phyloP scores from a whole-genome alignment of 139 green algal genomes.

The Coelastrella sp. region DNA sequence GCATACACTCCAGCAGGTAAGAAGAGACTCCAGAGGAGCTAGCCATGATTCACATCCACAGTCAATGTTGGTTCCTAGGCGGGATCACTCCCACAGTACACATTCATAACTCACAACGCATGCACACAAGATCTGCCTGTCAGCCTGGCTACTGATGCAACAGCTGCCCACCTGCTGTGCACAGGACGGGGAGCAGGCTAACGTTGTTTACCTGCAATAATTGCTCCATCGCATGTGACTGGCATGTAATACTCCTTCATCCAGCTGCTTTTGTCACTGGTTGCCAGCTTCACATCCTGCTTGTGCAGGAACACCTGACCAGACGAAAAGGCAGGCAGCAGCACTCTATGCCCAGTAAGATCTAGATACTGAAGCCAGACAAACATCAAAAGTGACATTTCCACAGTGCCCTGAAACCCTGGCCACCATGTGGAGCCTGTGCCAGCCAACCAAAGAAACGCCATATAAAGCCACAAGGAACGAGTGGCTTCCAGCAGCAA shows the following conservation, averaged over 20 bases:
- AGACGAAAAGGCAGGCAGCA: not conserved
- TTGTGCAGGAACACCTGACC: constrained; percentile 21
- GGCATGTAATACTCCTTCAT: constrained; percentile 25
- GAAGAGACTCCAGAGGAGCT: not conserved
- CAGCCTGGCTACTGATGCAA: not conserved
- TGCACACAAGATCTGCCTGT: not conserved
- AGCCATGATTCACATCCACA: not conserved
- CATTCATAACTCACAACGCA: too few relatives aligned
- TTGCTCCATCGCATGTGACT: not conserved
- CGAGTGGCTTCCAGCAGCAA: too few relatives aligned
- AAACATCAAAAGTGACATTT: not conserved
- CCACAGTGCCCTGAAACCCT: too few relatives aligned
- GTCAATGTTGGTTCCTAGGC: not conserved
- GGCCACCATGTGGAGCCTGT: too few relatives aligned
- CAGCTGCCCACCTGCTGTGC: not conserved
- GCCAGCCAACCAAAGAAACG: too few relatives aligned
- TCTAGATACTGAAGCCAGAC: not conserved
- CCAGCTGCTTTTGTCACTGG: constrained; percentile 1
- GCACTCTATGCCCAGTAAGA: not conserved
- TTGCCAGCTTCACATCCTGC: constrained; percentile 4
- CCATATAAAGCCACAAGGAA: too few relatives aligned
- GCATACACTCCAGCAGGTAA: not conserved
- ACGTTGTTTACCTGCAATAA: constrained; percentile 10
- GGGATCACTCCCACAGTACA: too few relatives aligned
- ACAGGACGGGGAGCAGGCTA: not conserved